phyloP scores from a whole-genome alignment of 2,329 filamentous ascomycete species.

The Sporothrix variecibatus region DNA sequence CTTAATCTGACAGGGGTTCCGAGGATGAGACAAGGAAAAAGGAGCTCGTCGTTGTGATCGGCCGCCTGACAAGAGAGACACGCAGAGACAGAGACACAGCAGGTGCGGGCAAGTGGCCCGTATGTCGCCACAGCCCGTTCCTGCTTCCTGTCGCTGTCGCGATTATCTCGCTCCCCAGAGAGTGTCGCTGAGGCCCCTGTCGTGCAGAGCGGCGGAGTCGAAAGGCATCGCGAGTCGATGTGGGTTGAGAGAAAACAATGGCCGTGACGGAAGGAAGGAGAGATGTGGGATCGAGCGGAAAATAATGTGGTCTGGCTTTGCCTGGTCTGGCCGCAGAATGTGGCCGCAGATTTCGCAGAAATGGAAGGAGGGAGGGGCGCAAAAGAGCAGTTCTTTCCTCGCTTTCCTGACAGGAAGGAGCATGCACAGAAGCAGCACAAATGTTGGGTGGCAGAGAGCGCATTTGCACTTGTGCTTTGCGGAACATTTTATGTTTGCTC shows the following conservation, averaged over 20 bases:
- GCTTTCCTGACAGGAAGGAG: neutral
- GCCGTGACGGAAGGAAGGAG: neutral
- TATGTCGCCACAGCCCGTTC: conserved; percentile 7
- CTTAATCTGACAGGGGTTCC: conserved; percentile 4
- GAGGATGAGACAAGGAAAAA: conserved; percentile 6
- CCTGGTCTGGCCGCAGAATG: conserved; percentile 13
- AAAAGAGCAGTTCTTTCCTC: conserved; percentile 11
- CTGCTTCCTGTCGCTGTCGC: neutral
- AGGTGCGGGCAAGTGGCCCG: neutral
- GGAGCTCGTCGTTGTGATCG: conserved; percentile 2
- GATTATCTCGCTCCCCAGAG: conserved; percentile 1
- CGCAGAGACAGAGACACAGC: neutral
- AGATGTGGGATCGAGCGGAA: neutral
- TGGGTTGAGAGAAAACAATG: conserved; percentile 3
- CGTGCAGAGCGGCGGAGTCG: neutral
- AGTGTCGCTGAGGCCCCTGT: neutral
- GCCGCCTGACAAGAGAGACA: conserved; percentile 11
- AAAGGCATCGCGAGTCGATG: neutral
- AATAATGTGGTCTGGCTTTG: too few species aligned
- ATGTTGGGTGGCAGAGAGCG: conserved; percentile 11
- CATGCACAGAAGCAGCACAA: conserved; percentile 16
- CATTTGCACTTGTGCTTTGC: neutral
- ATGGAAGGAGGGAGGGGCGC: neutral
- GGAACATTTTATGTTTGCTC: conserved; percentile 17
- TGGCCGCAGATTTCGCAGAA: neutral